These are phyloP conservation scores for Sisymbrium altissimum DNA, from an alignment of 345 rosid species.

Conservation along the genomic window DNA sequence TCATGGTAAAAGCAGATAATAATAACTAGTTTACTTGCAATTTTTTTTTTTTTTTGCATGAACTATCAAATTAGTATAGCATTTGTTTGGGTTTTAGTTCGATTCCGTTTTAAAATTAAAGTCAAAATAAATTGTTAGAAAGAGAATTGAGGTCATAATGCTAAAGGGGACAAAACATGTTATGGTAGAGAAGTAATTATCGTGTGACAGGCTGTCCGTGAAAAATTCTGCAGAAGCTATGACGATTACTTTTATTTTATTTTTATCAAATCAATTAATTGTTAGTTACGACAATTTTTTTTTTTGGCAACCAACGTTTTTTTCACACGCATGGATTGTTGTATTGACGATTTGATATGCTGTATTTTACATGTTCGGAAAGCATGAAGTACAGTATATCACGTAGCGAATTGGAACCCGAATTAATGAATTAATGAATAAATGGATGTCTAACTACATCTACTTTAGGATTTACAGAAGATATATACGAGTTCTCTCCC, in stretches of 20 bases:
- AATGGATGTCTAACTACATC: neutral
- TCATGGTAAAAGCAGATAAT: neutral
- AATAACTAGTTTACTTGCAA: neutral
- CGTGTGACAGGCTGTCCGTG: slow-evolving; percentile 37
- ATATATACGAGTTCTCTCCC: neutral
- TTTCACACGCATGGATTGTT: slow-evolving; percentile 34
- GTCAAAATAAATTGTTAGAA: slow-evolving; percentile 17
- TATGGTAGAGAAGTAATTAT: slow-evolving; percentile 37
- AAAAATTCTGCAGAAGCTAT: slow-evolving; percentile 36
- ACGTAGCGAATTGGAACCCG: neutral
- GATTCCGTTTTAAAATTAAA: slow-evolving; percentile 28
- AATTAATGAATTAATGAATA: neutral
- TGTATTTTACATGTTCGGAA: neutral
- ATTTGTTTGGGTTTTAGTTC: neutral
- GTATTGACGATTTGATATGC: neutral
- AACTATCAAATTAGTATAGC: neutral
- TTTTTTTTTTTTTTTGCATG: neutral
- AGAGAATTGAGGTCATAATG: slow-evolving; percentile 38
- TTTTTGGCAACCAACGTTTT: neutral
- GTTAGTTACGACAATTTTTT: neutral
- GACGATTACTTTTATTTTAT: slow-evolving; percentile 23
- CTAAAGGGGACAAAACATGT: slow-evolving; percentile 41
- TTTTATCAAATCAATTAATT: neutral
- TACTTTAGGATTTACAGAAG: neutral
- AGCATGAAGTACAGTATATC: neutral